phyloP scores from a whole-genome alignment of 441 rosid genomes.

The Daphne laureola region DNA sequence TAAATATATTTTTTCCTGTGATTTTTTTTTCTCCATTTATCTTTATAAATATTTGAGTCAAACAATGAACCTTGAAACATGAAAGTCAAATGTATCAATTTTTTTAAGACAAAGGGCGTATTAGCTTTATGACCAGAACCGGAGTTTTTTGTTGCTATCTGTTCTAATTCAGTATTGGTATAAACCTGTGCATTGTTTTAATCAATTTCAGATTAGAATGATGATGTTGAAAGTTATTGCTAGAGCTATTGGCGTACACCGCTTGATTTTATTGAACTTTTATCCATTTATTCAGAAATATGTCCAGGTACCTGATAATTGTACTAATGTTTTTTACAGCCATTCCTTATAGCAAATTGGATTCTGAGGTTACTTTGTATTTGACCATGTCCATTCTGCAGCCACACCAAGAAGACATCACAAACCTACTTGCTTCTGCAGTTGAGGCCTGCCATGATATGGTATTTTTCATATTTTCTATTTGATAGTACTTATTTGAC shows the following conservation, averaged over 20 bases:
- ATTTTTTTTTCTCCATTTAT: no score
- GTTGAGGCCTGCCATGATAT: constrained; percentile 91
- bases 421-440: constrained; percentile 83
- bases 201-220: constrained; percentile 67
- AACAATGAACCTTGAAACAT: no score
- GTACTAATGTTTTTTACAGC: neutral
- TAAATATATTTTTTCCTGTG: no score
- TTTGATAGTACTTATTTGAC: constrained; percentile 3
- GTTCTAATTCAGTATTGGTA: no score
- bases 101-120: no score
- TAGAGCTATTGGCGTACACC: constrained; percentile 87
- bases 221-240: constrained; percentile 90
- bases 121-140: no score
- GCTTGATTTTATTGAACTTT: constrained; percentile 61
- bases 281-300: constrained; percentile 79
- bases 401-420: constrained; percentile 86
- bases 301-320: constrained; percentile 48
- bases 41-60: no score
- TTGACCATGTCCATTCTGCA: constrained; percentile 23
- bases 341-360: constrained; percentile 5
- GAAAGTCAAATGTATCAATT: no score
- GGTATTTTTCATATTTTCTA: constrained; percentile 36
- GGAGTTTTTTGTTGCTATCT: no score
- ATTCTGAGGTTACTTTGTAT: constrained; percentile 2
- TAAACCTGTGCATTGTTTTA: neutral